Conservation (phyloP, 331 rosid species). For the Acacia pycnantha region DNA sequence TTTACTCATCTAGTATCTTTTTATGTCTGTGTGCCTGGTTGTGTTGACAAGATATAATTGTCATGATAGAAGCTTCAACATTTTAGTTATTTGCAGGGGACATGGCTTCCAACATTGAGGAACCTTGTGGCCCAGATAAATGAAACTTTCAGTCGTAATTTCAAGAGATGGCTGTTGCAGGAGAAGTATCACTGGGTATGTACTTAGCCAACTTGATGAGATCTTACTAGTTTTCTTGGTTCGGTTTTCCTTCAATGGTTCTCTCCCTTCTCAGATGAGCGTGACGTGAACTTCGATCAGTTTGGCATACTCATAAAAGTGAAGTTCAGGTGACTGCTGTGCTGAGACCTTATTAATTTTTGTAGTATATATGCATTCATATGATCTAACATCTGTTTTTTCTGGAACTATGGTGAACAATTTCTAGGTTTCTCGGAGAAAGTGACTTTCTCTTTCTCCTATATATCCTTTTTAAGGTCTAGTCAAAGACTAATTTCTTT, state of each 20-base stretch:
- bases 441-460: no score
- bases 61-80: slow-evolving; percentile 14
- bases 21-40: background rate
- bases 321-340: slow-evolving; percentile 79
- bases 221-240: slow-evolving; percentile 15
- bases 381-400: background rate
- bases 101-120: slow-evolving; percentile 89
- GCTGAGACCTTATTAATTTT: slow-evolving; percentile 1
- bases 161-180: slow-evolving; percentile 99
- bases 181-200: slow-evolving; percentile 90
- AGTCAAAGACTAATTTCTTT: background rate
- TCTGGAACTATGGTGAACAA: background rate
- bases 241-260: slow-evolving; percentile 28
- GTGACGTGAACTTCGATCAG: slow-evolving; percentile 72
- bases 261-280: slow-evolving; percentile 69
- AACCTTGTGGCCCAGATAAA: slow-evolving; percentile 84
- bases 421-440: background rate
- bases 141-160: slow-evolving; percentile 79
- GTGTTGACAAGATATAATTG: background rate
- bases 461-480: background rate
- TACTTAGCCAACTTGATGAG: slow-evolving; percentile 17
- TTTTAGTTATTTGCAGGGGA: slow-evolving; percentile 50
- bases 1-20: background rate
- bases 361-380: background rate
- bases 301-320: slow-evolving; percentile 92